A percentile compares a stretch with the other conserved stretches of the same genome.
phyloP scores from a whole-genome alignment of 805 yeast genomes.

The Pichia heedii region DNA sequence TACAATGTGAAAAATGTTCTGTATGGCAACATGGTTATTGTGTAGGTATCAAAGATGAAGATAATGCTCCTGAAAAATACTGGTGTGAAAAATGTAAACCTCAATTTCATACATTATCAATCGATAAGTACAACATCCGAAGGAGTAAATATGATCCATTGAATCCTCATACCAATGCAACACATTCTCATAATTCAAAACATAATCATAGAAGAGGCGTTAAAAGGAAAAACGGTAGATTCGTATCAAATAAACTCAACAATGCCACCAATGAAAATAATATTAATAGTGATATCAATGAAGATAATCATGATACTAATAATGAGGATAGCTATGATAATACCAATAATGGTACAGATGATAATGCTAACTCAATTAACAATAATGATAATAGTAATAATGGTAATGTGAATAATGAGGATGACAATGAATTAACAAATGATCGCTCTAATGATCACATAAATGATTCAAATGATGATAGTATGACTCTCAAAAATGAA shows the following conservation, averaged over 20 bases:
- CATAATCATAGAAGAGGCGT: constrained; percentile 1
- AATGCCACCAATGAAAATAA: no score
- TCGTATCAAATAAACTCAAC: no score
- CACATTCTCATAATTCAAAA: constrained; percentile 17
- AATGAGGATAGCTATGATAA: background rate
- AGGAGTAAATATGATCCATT: constrained; percentile 40
- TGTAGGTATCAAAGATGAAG: constrained; percentile 72
- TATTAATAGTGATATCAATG: no score
- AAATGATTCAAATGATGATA: background rate
- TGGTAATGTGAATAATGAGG: background rate
- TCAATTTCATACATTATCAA: constrained; percentile 55
- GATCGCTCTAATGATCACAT: background rate
- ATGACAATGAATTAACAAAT: constrained; percentile 7
- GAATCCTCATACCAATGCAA: constrained; percentile 15
- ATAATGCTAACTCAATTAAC: background rate
- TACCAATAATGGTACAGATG: constrained; percentile 9
- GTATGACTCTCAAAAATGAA: no score
- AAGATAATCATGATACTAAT: constrained; percentile 1
- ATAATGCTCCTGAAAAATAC: constrained; percentile 82
- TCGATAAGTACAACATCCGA: constrained; percentile 37
- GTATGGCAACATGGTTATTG: constrained; percentile 99
- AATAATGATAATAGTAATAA: background rate
- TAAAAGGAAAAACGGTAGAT: constrained; percentile 23
- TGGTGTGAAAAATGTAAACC: constrained; percentile 93
- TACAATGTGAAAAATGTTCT: constrained; percentile 83